Base-by-base conservation (phyloP, 2,329 filamentous ascomycete species). In the Sporothrix pseudoabietina region DNA sequence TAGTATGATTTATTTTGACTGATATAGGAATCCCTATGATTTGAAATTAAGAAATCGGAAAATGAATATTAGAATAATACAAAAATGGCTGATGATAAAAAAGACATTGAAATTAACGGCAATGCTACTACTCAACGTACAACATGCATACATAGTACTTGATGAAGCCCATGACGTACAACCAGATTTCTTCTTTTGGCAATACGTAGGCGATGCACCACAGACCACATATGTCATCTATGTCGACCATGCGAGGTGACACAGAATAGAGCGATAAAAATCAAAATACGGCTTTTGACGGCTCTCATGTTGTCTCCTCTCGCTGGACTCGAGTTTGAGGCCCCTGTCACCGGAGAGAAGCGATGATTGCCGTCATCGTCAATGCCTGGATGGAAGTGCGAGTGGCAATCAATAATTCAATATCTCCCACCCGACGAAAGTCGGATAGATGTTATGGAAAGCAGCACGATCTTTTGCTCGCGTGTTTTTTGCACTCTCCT, bases 271-370 rank as follows among this genome's bases (percentile, higher is more conserved):
- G 22, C 19, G 30, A 35, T 22, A 16, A n/a, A 39, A 8, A 22
- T 52, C 32, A 22, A 66, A 16, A 16, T 35, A 63, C 44, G 55
- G 57, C 12, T 71, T 65, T 30, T 10, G 12, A 41, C 57, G 70
- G 70, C 70, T 65, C 22, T 61, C 54, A 19, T 30, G 12, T 47
- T 12, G 61, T 66, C 14, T 30, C 4, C 52, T 47, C 5, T 66
- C 39, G n/a, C 5, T 16, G 6, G 2, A 47, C n/a, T 22, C 35
- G 8, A 26, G 10, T 9, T 65, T 10, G 59, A 14, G 14, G n/a
- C 35, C 35, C 35, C 35, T 65, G 59, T 26, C n/a, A 4, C n/a
- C 12, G 3, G 22, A 7, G 10, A 47, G n/a, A 47, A 30, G 61
- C 61, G 39, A 47, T 39, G 22, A 44, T 22, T 47, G 61, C 61